Base-by-base conservation (phyloP, 352 stramenopile species). In the Pseudoperonospora humuli region DNA sequence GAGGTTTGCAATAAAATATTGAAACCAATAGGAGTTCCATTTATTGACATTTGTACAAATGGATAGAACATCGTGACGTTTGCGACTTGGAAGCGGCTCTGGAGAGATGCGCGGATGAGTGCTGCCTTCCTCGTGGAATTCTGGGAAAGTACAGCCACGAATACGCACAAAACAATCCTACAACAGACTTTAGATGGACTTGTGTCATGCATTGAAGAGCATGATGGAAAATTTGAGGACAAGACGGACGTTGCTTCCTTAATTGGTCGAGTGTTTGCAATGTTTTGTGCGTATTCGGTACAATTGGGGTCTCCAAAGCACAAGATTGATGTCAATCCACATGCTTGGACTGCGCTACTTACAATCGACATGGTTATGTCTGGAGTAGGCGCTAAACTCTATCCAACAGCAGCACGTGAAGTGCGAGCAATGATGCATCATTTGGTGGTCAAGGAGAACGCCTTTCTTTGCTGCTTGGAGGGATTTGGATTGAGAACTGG, bases 41-140 rank as follows among this genome's bases (percentile, higher is more conserved):
- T 29, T 18, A 19, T 26, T 28, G 19, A 27, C 20, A 19, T 27
- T 26, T 27, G 15, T 17, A 13, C 13, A 23, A 1, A 15, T 14
- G 17, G 57, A 26, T 34, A 75, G 58, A 48, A 54, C 0, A 35
- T 56, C 0, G 34, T 75, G 14, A 50, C 46, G 3, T 83, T 84
- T 32, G 20, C 46, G 0, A 43, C 42, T 6, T 87, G 65, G 44
- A 84, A 85, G 55, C 38, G 45, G 15, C 60, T 78, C 17, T 87
- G 75, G 75, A 23, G 7, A 2, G 44, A 62, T 17, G 34, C 42
- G 7, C 55, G 60, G 10, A 66, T 85, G 58, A 84, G 73, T 44
- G 57, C 68, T 1, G 43, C 69, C 41, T 83, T 84, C 53, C 75
- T 84, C 38, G 70, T 85, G n/a, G 75, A 87, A 54, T 87, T 85